Conservation (phyloP, 2,329 filamentous ascomycete species). For the Clarireedia paspali region DNA sequence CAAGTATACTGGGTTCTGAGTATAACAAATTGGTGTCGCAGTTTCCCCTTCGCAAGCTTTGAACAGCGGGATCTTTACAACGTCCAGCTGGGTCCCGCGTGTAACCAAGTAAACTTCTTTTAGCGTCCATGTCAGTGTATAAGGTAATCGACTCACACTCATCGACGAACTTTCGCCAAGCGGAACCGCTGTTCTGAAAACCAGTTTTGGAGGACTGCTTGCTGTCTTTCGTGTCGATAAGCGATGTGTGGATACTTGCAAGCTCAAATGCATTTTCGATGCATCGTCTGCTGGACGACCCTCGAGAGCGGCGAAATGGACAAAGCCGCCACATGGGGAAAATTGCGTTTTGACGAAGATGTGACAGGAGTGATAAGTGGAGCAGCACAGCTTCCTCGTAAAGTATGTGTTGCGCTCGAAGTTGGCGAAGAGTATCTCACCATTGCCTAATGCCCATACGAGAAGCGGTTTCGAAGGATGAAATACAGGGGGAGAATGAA, state of each 20-base stretch:
- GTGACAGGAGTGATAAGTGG: background rate
- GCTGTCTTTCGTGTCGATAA: background rate
- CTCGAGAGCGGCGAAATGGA: background rate
- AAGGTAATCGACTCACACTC: background rate
- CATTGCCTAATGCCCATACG: background rate
- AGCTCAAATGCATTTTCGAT: background rate
- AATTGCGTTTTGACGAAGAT: background rate
- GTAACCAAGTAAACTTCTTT: background rate
- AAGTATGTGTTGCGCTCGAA: slow-evolving; percentile 1
- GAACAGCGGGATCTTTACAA: slow-evolving; percentile 1
- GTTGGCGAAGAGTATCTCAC: background rate
- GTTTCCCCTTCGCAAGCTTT: background rate
- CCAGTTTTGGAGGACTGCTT: background rate
- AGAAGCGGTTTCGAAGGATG: background rate
- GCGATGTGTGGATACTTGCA: background rate
- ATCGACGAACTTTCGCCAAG: background rate
- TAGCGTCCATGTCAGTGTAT: background rate
- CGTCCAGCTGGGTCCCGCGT: background rate
- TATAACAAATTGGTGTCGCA: background rate
- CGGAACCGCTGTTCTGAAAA: background rate
- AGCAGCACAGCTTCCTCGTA: background rate
- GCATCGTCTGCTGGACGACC: background rate
- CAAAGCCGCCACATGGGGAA: background rate
- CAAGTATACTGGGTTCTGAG: background rate
- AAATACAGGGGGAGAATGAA: background rate